Evolutionary conservation across 2,329 filamentous ascomycete genomes (phyloP), one percentile per base, ranked within the genome.

Genomic region (Fusarium citri): DNA sequence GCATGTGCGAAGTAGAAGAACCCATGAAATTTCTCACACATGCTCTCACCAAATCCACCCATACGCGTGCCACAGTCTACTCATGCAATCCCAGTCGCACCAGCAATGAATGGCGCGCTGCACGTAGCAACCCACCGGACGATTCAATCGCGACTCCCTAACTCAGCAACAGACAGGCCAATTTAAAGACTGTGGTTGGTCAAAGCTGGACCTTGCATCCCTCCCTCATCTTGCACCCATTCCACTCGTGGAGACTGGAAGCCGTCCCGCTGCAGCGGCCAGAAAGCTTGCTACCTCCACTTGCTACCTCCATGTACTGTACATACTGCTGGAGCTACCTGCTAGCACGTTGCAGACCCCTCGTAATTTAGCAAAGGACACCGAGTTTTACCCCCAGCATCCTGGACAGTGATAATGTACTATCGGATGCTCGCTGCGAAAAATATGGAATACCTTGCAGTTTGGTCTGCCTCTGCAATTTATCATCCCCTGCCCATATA

Each of bases 81-180:
- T 71, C 68, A 68, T 59, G 68, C 55, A 71, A 71, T 65, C 68
- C 64, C 47, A 67, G 68, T 71, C 68, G 68, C 68, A 71, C 68
- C 67, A 71, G 67, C 68, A 68, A 71, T 71, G 68, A 65, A 71
- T 71, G 68, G 67, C 64, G 67, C 63, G 59, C 68, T 70, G 65
- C 61, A 70, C 63, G 60, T 56, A 68, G 64, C 63, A 61, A 65
- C 61, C 63, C 68, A 71, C 72, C 60, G 45, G 59, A 64, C 56
- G 56, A 65, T 67, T 68, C 65, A 75, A 74, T 71, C 66, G 60
- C 55, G 65, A 73, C 72, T 74, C 72, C 73, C 73, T 59, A 75
- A 75, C 73, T 74, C 65, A 75, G 73, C 71, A 75, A 75, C 71
- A 67, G 62, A 72, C 71, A 71, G 71, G 51, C 55, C 57, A 57